Evolutionary conservation across 345 rosid species (phyloP), one percentile per base, ranked within the genome.

Genomic region (Mercurialis annua): DNA sequence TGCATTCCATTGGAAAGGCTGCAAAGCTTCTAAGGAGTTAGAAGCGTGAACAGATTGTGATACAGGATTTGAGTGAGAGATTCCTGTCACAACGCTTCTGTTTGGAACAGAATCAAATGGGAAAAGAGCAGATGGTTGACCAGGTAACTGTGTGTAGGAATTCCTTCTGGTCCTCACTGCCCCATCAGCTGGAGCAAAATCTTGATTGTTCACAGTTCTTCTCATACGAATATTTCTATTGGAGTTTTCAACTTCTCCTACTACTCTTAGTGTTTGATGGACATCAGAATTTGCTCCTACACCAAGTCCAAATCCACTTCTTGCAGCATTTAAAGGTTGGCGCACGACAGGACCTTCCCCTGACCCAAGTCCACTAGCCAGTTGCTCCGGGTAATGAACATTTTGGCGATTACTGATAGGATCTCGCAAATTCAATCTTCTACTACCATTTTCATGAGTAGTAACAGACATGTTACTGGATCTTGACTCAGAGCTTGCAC

Each of bases 201-300:
- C 59, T 24, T 47, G 34, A 18, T 27, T 67, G 47, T 71, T 47
- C 21, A 5, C 7, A 23, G 58, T 38, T 18, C 65, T 70, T 70
- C 78, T 60, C 8, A 30, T 18, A 10, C 78, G 78, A 16, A 36
- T 60, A 23, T 75, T 70, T 70, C 78, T 66, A 29, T 21, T 56
- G 49, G 21, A 27, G 47, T 29, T 29, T 10, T 47, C 75, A 14
- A 47, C 15, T 56, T 61, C 64, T 44, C 59, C 62, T 20, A 29
- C 46, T 36, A 10, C 29, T n/a, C 8, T 40, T 38, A 59, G 11
- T 23, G 9, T 53, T 18, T 57, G 66, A 51, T 20, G 30, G 20
- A 52, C 17, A 4, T 8, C 55, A 21, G 47, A 14, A 24, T 38
- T 30, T 30, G 31, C 16, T 3, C 62, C 54, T 3, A 20, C 38